phyloP scores from a whole-genome alignment of 2,329 filamentous ascomycete species.

The Diplocarpon mali region DNA sequence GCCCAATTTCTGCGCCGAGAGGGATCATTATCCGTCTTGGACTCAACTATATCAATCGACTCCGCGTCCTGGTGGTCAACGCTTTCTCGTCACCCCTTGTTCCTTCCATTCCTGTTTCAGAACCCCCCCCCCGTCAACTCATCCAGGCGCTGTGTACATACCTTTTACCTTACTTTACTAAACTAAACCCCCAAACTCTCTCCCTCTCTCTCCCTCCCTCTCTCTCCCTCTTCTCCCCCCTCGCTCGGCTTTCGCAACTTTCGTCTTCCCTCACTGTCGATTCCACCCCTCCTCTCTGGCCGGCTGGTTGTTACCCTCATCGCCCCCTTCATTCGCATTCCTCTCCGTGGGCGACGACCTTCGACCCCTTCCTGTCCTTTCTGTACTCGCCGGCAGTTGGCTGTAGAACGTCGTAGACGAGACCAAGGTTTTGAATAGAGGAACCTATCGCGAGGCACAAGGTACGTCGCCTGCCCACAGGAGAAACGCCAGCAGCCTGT shows the following conservation, averaged over 20 bases:
- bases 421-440: conserved; percentile 9
- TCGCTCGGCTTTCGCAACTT: conserved; percentile 7
- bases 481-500: conserved; percentile 17
- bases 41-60: background rate
- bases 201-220: background rate
- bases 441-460: conserved; percentile 14
- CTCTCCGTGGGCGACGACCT: conserved; percentile 9
- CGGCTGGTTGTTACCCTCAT: conserved; percentile 7
- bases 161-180: background rate
- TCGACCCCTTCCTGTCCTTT: conserved; percentile 16
- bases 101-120: conserved; percentile 7
- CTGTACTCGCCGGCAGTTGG: conserved; percentile 5
- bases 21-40: background rate
- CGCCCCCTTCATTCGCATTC: background rate
- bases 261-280: background rate
- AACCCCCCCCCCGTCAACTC: background rate
- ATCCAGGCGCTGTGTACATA: background rate
- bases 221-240: background rate
- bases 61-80: background rate
- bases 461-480: conserved; percentile 21
- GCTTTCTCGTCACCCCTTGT: conserved; percentile 3
- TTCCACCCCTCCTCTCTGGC: conserved; percentile 4
- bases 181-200: background rate
- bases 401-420: conserved; percentile 11
- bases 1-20: too few species aligned